These are phyloP conservation scores for Mycosphaerella sp. DNA, from an alignment of 2,329 filamentous ascomycete genomes.

Conservation along the genomic window DNA sequence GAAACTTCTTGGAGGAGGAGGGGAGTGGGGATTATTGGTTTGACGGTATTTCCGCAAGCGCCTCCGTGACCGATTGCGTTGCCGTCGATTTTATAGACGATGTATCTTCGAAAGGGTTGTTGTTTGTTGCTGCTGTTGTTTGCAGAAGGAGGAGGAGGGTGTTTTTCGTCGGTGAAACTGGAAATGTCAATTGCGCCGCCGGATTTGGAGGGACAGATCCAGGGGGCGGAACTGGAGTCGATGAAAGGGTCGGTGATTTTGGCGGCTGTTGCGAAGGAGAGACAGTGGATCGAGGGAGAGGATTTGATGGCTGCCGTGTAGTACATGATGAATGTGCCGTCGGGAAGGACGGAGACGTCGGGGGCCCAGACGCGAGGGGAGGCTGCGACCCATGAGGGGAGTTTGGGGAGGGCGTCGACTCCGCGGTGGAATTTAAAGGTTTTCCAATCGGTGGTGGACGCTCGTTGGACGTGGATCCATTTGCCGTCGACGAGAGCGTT, in stretches of 20 bases:
- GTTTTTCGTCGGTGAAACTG: slow-evolving; percentile 24
- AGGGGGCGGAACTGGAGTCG: slow-evolving; percentile 21
- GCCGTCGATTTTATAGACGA: slow-evolving; percentile 35
- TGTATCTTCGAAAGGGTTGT: slow-evolving; percentile 20
- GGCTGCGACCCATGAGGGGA: slow-evolving; percentile 45
- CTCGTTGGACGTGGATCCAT: slow-evolving; percentile 35
- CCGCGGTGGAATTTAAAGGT: slow-evolving; percentile 32
- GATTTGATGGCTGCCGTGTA: slow-evolving; percentile 28
- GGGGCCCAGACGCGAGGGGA: slow-evolving; percentile 55
- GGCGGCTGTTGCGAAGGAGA: slow-evolving; percentile 30
- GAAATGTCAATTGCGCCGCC: slow-evolving; percentile 34
- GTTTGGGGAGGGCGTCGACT: slow-evolving; percentile 47
- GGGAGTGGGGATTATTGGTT: slow-evolving; percentile 31
- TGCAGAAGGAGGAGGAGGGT: slow-evolving; percentile 9
- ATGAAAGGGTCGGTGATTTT: slow-evolving; percentile 25
- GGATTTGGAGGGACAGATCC: slow-evolving; percentile 26
- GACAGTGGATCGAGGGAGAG: slow-evolving; percentile 29
- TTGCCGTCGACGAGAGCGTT: slow-evolving; percentile 32
- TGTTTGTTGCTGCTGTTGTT: slow-evolving; percentile 17
- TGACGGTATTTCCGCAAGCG: slow-evolving; percentile 31
- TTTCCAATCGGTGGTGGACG: slow-evolving; percentile 34
- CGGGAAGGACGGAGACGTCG: slow-evolving; percentile 44
- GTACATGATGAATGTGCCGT: slow-evolving; percentile 33
- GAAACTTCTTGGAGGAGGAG: slow-evolving; percentile 31
- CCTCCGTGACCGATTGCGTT: slow-evolving; percentile 30